A percentile compares a stretch with the other conserved stretches of the same genome.
These are phyloP conservation scores for Cymbopogon citratus DNA, from an alignment of 176 grass and related monocot genomes.

Conservation along the genomic window DNA sequence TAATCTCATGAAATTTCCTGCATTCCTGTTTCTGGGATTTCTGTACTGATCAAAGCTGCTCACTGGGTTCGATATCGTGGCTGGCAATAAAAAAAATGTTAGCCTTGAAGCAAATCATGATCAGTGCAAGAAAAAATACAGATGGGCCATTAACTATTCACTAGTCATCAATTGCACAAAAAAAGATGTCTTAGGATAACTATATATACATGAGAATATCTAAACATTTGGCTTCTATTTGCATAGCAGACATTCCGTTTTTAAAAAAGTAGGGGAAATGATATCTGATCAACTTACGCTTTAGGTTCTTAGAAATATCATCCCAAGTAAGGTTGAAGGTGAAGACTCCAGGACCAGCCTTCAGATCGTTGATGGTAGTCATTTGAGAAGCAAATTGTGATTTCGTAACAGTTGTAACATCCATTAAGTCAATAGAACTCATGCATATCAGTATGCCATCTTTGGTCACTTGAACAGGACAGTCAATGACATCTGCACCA, in stretches of 20 bases:
- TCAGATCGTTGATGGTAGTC: slow-evolving; percentile 40
- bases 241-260: background rate
- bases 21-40: slow-evolving; percentile 65
- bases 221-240: background rate
- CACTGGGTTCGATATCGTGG: slow-evolving; percentile 53
- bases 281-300: slow-evolving; percentile 56
- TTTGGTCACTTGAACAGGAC: slow-evolving; percentile 79
- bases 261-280: background rate
- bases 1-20: slow-evolving; percentile 70
- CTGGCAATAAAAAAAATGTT: slow-evolving; percentile 45
- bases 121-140: background rate
- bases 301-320: slow-evolving; percentile 50
- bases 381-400: slow-evolving; percentile 40
- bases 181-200: background rate
- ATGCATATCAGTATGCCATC: slow-evolving; percentile 76
- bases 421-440: slow-evolving; percentile 56
- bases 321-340: slow-evolving; percentile 89
- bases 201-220: background rate
- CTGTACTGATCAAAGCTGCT: background rate
- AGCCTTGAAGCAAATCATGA: slow-evolving; percentile 18
- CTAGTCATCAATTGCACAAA: background rate
- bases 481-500: slow-evolving; percentile 87
- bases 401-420: slow-evolving; percentile 44
- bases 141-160: background rate
- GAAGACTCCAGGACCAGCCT: slow-evolving; percentile 50